Evolutionary conservation across 768 basidiomycete species (phyloP), one percentile per base, ranked within the genome.

Genomic region (Psilocybe azurescens): DNA sequence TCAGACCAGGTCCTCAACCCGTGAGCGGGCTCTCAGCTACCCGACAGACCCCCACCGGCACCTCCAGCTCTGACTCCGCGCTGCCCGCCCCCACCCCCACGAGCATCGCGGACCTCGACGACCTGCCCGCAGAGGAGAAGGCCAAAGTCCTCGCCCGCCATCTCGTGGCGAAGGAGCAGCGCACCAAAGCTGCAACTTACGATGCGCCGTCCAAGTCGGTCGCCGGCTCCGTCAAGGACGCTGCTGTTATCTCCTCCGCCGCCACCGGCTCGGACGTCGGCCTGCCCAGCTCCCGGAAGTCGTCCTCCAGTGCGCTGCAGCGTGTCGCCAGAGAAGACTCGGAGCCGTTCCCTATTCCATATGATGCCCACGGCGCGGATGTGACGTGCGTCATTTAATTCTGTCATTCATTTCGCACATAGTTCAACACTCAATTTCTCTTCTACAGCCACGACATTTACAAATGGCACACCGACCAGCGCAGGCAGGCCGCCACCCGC

Each of bases 391-490:
- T 85, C 48, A 44, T 56, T 24, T 24, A 24, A 36, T 16, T 11
- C 13, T 5, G 1, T 30, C 16, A 9, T 1, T 52, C 6, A 5
- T 14, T 14, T 33, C 18, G 0, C 33, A 39, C 47, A 50, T 24
- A 20, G 20, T 2, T 20, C 46, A 24, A 46, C 53, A 36, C 55
- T 7, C 10, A 7, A 36, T 56, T 32, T 59, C 47, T 14, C 24
- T 24, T 39, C 54, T 59, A 20, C 63, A 92, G 91, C 18, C 95
- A 97, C 70, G 89, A 89, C 65, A 91, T 99, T 41, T 99, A 97
- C 81, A 98, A 97, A 77, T 99, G 95, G 91, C 91, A 95, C 64
- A 81, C 87, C 14, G 90, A 91, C 67, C 86, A 88, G 58, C 83
- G 82, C 29, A 84, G 88, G 59, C 82, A 85, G 60, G 81, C 79